Conservation (phyloP, 345 rosid genomes). For the Syzygium jambos region DNA sequence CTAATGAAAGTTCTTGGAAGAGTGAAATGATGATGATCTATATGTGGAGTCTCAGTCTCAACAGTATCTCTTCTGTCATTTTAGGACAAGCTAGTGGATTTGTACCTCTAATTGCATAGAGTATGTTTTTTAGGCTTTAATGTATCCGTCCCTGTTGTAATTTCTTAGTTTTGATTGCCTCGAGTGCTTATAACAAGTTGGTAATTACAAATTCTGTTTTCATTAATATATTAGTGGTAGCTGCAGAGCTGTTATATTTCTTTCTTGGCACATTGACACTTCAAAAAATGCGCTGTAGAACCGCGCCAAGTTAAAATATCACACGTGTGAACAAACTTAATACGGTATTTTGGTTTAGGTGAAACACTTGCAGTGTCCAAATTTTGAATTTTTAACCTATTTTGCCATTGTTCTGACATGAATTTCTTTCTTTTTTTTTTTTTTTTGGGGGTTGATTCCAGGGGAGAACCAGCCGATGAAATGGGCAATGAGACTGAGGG, state of each 20-base stretch:
- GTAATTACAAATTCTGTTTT: not conserved
- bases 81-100: not conserved
- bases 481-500: slow-evolving; percentile 97
- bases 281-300: not conserved
- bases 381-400: not conserved
- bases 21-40: not conserved
- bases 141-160: not conserved
- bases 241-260: not conserved
- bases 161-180: not conserved
- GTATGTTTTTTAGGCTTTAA: not conserved
- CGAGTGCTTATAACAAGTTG: not conserved
- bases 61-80: not conserved
- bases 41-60: not conserved
- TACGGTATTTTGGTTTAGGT: not conserved
- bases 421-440: not conserved
- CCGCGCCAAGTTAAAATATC: not conserved
- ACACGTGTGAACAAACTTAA: not conserved
- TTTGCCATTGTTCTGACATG: not conserved
- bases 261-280: not conserved
- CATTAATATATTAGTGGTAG: not conserved
- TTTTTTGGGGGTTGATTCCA: slow-evolving; percentile 1
- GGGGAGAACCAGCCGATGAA: slow-evolving; percentile 99
- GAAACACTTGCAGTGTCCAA: not conserved
- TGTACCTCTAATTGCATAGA: not conserved
- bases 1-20: not conserved